Evolutionary conservation across 768 basidiomycete genomes (phyloP).

Genomic region (Pleurotus tuoliensis): DNA sequence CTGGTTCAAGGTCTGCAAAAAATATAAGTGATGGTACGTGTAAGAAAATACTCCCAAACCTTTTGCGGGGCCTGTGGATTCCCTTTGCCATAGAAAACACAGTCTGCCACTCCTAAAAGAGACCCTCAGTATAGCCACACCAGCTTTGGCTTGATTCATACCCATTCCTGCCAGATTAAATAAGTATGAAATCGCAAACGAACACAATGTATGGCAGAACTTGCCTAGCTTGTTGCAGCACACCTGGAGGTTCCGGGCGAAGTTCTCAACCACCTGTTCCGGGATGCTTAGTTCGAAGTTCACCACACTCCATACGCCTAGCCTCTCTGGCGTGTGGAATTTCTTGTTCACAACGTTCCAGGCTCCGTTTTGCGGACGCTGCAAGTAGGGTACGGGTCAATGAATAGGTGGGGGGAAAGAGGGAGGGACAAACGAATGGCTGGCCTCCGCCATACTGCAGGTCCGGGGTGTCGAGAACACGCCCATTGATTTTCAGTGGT

Average conservation of each 20-base stretch:
- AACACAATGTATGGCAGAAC: not conserved
- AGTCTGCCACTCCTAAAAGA: not conserved
- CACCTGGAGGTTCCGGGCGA: not conserved
- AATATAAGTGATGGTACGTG: not conserved
- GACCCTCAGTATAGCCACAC: too few relatives aligned
- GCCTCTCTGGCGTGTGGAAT: slow-evolving; percentile 12
- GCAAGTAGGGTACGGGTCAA: slow-evolving; percentile 8
- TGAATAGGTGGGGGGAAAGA: not conserved
- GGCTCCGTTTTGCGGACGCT: slow-evolving; percentile 21
- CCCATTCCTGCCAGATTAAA: slow-evolving; percentile 12
- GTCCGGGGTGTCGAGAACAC: slow-evolving; percentile 12
- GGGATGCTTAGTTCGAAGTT: slow-evolving; percentile 9
- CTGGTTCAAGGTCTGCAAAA: not conserved
- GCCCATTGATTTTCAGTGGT: slow-evolving; percentile 12
- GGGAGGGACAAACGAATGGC: not conserved
- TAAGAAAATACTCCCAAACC: not conserved
- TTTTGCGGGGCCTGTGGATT: slow-evolving; percentile 2
- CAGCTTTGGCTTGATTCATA: slow-evolving; percentile 1
- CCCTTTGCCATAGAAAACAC: not conserved
- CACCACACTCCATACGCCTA: slow-evolving; percentile 19
- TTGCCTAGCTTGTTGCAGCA: slow-evolving; percentile 12
- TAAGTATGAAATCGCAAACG: too few relatives aligned
- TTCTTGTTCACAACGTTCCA: slow-evolving; percentile 23
- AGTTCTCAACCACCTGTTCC: not conserved
- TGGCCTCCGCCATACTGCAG: slow-evolving; percentile 10